Percentiles rank a stretch among this genome's conserved stretches.
phyloP scores from a whole-genome alignment of 1,139 yeast genomes.

The Blastobotrys aristatus region DNA sequence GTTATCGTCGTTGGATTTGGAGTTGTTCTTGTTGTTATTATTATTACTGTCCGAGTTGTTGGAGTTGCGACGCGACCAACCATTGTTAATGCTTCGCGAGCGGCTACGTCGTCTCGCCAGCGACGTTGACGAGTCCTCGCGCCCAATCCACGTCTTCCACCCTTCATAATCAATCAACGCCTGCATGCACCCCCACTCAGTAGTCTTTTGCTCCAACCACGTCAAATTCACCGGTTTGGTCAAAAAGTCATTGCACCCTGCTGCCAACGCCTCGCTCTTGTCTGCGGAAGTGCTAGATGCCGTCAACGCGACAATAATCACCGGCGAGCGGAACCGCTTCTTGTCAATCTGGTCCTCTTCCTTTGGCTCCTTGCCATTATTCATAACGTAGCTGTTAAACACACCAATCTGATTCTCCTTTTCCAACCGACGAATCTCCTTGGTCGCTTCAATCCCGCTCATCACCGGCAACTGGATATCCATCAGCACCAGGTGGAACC shows the following conservation, averaged over 20 bases:
- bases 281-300: constrained; percentile 88
- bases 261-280: constrained; percentile 84
- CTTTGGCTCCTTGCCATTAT: constrained; percentile 18
- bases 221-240: constrained; percentile 95
- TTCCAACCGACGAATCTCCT: constrained; percentile 80
- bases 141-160: constrained; percentile 79
- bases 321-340: constrained; percentile 73
- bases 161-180: constrained; percentile 95
- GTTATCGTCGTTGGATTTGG: no score
- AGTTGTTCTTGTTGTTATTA: no score
- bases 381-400: constrained; percentile 41
- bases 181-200: constrained; percentile 95
- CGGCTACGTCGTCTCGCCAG: neutral
- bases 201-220: constrained; percentile 90
- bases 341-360: constrained; percentile 52
- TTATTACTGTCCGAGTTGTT: no score
- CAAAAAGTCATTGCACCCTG: constrained; percentile 94
- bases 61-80: no score
- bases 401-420: constrained; percentile 78
- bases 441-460: constrained; percentile 90
- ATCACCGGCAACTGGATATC: constrained; percentile 92
- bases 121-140: constrained; percentile 17
- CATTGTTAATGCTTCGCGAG: neutral
- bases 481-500: constrained; percentile 87
- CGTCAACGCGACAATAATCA: constrained; percentile 91